Base-by-base conservation (phyloP, 345 rosid genomes). In the Brassica napus region DNA sequence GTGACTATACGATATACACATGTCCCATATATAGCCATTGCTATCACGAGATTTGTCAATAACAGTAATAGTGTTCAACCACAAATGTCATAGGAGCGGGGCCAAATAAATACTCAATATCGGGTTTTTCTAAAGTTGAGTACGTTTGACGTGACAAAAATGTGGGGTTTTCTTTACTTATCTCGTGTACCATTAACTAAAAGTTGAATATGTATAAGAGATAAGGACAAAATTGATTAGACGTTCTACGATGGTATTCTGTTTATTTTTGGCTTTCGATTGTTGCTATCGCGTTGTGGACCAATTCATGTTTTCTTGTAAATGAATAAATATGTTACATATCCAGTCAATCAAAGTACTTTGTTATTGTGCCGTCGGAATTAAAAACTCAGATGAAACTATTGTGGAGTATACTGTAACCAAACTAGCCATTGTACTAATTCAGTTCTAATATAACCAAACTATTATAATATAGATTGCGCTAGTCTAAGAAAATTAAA, bases 1-100 rank as follows among this genome's bases (percentile, higher is more conserved):
- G 78, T 60, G 78, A 79, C 74, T 6, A 73, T 47, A 79, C 78
- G 39, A 60, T 34, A 61, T 68, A 79, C 71, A 68, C 75, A 74
- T 74, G 55, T 72, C 78, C 69, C 78, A 79, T 68, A 60, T 34
- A 49, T 59, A 73, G 74, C 64, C 39, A 79, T 73, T 79, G 73
- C 59, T 79, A 47, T 60, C 78, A 67, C 73, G 70, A 79, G 71
- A 52, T 74, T 73, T 74, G 79, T 74, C 79, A 79, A 66, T 68
- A 78, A 74, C 9, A 68, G 55, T 64, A 79, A 74, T 74, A 68
- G 52, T 74, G 82, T 47, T 74, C 79, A 68, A 79, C 82, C 64
- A 74, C 73, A 74, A 79, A 73, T 79, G 82, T 79, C 82, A 68
- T 61, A 79, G 21, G 68, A 68, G 34, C 49, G 70, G 82, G 75